These are phyloP conservation scores for Neurospora sublineolata DNA, from an alignment of 495 filamentous ascomycete genomes.

Conservation along the genomic window DNA sequence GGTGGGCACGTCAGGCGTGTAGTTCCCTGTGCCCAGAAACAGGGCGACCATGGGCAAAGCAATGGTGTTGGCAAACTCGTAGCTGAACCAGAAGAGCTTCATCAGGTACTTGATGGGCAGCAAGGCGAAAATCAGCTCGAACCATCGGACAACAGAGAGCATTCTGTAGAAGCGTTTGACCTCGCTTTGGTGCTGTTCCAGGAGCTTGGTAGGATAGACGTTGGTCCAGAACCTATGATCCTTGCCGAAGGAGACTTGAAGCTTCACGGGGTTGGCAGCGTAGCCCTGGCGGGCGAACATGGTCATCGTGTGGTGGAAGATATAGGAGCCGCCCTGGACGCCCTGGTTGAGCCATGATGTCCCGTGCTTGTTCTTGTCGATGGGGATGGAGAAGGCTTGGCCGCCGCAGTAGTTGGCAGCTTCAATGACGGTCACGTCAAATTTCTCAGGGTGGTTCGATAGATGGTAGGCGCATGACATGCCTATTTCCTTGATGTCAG, in stretches of 20 bases:
- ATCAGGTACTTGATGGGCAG: constrained; percentile 62
- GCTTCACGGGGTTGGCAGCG: constrained; percentile 54
- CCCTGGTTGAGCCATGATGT: constrained; percentile 75
- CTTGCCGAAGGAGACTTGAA: constrained; percentile 77
- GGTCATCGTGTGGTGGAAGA: constrained; percentile 72
- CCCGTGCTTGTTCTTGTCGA: constrained; percentile 56
- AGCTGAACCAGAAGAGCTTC: constrained; percentile 57
- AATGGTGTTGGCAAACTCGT: constrained; percentile 64
- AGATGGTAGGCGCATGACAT: constrained; percentile 69
- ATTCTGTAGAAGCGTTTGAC: constrained; percentile 55
- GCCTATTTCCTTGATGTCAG: not conserved
- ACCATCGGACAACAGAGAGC: constrained; percentile 55
- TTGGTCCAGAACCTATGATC: constrained; percentile 73
- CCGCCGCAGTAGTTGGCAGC: constrained; percentile 58
- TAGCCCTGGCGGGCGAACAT: constrained; percentile 63
- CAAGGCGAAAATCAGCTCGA: constrained; percentile 60
- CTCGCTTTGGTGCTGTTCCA: constrained; percentile 51
- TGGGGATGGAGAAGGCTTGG: constrained; percentile 65
- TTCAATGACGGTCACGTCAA: constrained; percentile 66
- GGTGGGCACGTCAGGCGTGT: constrained; percentile 63
- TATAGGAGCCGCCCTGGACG: constrained; percentile 68
- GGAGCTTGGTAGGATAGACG: constrained; percentile 58
- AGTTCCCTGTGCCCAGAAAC: constrained; percentile 71
- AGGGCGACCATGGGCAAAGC: constrained; percentile 62
- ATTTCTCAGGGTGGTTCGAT: constrained; percentile 60